Evolutionary conservation across 1,284 basidiomycete species (phyloP).

Genomic region (Afroboletus lepidellus): DNA sequence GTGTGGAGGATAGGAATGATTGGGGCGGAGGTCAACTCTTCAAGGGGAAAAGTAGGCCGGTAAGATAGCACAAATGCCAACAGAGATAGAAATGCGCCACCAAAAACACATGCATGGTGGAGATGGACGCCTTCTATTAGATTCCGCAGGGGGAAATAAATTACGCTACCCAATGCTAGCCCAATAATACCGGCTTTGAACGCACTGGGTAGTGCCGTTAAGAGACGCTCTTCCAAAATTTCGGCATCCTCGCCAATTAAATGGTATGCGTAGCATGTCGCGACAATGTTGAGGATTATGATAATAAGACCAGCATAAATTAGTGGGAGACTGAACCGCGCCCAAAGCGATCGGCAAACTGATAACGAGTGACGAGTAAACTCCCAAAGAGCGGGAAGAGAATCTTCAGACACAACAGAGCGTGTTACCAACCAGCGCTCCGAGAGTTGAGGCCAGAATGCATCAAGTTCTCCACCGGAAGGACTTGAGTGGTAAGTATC

Average conservation of each 20-base stretch:
- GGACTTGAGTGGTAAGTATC: constrained; percentile 69
- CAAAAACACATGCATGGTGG: constrained; percentile 49
- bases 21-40: constrained; percentile 35
- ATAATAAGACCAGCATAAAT: constrained; percentile 70
- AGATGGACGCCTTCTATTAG: constrained; percentile 42
- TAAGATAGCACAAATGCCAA: constrained; percentile 14
- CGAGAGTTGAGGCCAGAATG: constrained; percentile 53
- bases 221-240: constrained; percentile 36
- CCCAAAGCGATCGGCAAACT: constrained; percentile 87
- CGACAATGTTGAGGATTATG: constrained; percentile 46
- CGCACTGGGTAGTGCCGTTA: constrained; percentile 30
- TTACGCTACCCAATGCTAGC: constrained; percentile 40
- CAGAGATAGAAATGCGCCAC: constrained; percentile 26
- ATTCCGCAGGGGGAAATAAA: constrained; percentile 33
- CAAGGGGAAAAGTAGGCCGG: constrained; percentile 9
- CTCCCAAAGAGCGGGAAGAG: constrained; percentile 42
- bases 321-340: constrained; percentile 82
- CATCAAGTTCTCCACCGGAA: constrained; percentile 72
- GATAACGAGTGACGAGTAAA: constrained; percentile 69
- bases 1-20: constrained; percentile 66
- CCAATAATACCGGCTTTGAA: constrained; percentile 43
- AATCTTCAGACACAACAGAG: constrained; percentile 26
- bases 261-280: constrained; percentile 50
- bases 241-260: constrained; percentile 31
- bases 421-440: constrained; percentile 45